Conservation (phyloP, 2,329 filamentous ascomycete genomes). For the Byssoonygena ceratinophila region DNA sequence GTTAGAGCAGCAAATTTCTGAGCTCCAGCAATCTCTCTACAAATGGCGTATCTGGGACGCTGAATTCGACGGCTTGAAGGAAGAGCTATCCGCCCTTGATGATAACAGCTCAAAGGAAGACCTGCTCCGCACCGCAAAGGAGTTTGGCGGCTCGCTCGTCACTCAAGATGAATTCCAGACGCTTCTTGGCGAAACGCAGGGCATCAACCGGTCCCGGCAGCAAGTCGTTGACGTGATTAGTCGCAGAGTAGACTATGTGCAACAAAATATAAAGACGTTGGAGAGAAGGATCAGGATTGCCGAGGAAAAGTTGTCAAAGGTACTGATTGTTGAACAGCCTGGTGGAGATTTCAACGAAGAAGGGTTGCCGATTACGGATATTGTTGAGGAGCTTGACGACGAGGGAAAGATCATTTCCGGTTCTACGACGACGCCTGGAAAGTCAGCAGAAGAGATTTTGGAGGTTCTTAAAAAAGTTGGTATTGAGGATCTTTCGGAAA, state of each 20-base stretch:
- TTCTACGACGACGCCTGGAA: conserved; percentile 55
- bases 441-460: conserved; percentile 55
- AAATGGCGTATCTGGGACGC: conserved; percentile 88
- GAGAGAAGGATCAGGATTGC: conserved; percentile 60
- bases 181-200: conserved; percentile 38
- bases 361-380: conserved; percentile 73
- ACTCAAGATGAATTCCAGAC: conserved; percentile 45
- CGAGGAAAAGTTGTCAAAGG: conserved; percentile 58
- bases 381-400: conserved; percentile 84
- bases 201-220: conserved; percentile 40
- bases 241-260: conserved; percentile 79
- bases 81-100: conserved; percentile 57
- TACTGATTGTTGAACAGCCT: conserved; percentile 50
- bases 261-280: conserved; percentile 64
- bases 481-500: conserved; percentile 40
- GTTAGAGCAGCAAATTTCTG: conserved; percentile 64
- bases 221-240: conserved; percentile 60
- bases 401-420: conserved; percentile 71
- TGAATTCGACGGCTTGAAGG: conserved; percentile 81
- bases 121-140: conserved; percentile 39
- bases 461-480: conserved; percentile 71
- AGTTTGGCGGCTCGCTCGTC: conserved; percentile 39
- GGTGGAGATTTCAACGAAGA: conserved; percentile 43
- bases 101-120: conserved; percentile 43
- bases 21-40: conserved; percentile 63